Evolutionary conservation across 2,329 filamentous ascomycete species (phyloP), one percentile per base, ranked within the genome.

Genomic region (Xylaria hypoxylon): DNA sequence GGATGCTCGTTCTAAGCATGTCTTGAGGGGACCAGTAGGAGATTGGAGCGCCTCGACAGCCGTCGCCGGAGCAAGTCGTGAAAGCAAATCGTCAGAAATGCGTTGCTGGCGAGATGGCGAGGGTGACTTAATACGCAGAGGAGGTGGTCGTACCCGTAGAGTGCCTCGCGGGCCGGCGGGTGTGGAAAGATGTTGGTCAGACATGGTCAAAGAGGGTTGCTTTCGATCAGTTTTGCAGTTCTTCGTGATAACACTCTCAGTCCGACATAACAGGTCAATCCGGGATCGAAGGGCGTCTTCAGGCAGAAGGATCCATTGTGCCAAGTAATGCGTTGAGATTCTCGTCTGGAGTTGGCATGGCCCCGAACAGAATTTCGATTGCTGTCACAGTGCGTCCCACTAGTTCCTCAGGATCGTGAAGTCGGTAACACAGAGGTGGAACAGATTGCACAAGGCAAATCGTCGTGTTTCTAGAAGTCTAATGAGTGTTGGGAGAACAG

Each of bases 1-100:
- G 1, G 90, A 89, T 17, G 90, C 87, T 40, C 81, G 82, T 67
- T 89, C 86, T 65, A 93, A 85, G 75, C 89, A 91, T 52, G 79
- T 75, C 74, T 85, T 85, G 19, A 90, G 76, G 47, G 82, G 77
- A 40, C 85, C 86, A 4, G 81, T 83, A 22, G 85, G 84, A 55
- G 81, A 80, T 52, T 82, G 83, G 70, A 92, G 85, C 17, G 88
- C 85, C 65, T 89, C 85, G 67, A 91, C 80, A 28, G 86, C 89
- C 31, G 84, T 84, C 42, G 85, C 80, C 1, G 90, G 90, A 3
- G 86, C 85, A 31, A 92, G 82, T 72, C 87, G 84, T 66, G 84
- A 80, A 64, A 92, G 82, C 42, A 92, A 82, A 70, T 90, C 87
- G 74, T 90, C 87, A 56, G 79, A 75, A 33, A 76, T 68, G 56